Base-by-base conservation (phyloP, 139 green algal genomes). In the Ulvella scutata region DNA sequence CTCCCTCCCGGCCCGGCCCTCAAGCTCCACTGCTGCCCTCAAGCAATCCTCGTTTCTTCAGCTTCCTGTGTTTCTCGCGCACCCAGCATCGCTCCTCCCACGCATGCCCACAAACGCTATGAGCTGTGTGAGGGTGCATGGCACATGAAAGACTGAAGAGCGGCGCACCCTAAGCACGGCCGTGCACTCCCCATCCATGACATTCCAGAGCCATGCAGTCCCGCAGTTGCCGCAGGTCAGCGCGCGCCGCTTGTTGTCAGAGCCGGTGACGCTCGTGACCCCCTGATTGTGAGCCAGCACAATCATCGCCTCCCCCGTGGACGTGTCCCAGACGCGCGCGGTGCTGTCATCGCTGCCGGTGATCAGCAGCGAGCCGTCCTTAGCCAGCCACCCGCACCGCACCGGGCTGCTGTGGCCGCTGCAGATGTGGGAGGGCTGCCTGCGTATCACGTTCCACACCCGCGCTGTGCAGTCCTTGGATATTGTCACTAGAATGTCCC, bases 241-340 rank as follows among this genome's bases (percentile, higher is more conserved):
- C 9, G 51, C 51, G 51, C 51, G 51, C n/a, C 51, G 51, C 9
- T 26, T n/a, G n/a, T n/a, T 36, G n/a, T 67, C n/a, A n/a, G 51
- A 67, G 51, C 51, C 51, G 20, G 0, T 7, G 13, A 67, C 51
- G 33, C 31, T 36, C 9, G 33, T 23, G 51, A 67, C 51, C 9
- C n/a, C n/a, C 51, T 67, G 51, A n/a, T 67, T 67, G 51, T 67
- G 51, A 36, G 51, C 51, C 7, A 67, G 51, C 51, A 67, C 51
- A 29, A 67, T n/a, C 4, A 26, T 67, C n/a, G 31, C 33, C 9
- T 26, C n/a, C n/a, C 51, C 51, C n/a, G 13, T 67, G 51, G 10
- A 1, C 7, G 33, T 26, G 51, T 26, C 51, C 51, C 51, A 67
- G 13, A 67, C 51, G 51, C 51, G 51, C 2, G 51, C 51, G 7